Evolutionary conservation across 2,329 filamentous ascomycete genomes (phyloP), one percentile per base, ranked within the genome.

Genomic region (Scleromitrula shiraiana): DNA sequence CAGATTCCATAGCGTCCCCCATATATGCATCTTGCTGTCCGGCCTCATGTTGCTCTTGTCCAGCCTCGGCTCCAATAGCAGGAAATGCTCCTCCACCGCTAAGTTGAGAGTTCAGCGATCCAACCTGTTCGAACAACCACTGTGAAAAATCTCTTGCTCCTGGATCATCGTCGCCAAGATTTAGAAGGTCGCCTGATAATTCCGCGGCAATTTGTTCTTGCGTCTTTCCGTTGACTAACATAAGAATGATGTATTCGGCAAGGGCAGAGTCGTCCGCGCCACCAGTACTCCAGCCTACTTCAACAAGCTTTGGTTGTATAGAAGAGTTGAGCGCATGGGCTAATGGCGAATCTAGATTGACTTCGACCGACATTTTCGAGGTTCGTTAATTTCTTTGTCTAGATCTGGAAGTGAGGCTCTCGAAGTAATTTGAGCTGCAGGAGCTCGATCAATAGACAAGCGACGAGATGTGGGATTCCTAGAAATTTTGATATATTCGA

Each of bases 201-300:
- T 98, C 93, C 36, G 79, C 73, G 8, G 89, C 85, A 56, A 98
- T 91, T 64, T 96, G 85, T 42, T 90, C 82, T 65, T 95, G 84
- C 4, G 85, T 89, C 68, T 95, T 96, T 60, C 90, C 88, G 69
- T 96, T 97, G 53, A 88, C 88, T 26, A 98, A 78, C 91, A 97
- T 96, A 54, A 97, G 80, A 50, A 97, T 85, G 57, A 98, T 93
- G 70, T 97, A 98, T 70, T 98, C 93, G 51, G 89, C 84, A 51
- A 98, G 78, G 30, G 88, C 87, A 20, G 83, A 83, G 59, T 88
- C 85, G 59, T 88, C 85, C 48, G 70, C 70, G 53, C 83, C 85
- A 57, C 84, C 84, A 24, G 85, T 82, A 53, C 82, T 89, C 91
- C 93, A 97, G 61, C 90, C 91, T 57, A 90, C 83, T 69, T 98